Evolutionary conservation across 345 rosid genomes (phyloP).

Genomic region (Linum tenue): DNA sequence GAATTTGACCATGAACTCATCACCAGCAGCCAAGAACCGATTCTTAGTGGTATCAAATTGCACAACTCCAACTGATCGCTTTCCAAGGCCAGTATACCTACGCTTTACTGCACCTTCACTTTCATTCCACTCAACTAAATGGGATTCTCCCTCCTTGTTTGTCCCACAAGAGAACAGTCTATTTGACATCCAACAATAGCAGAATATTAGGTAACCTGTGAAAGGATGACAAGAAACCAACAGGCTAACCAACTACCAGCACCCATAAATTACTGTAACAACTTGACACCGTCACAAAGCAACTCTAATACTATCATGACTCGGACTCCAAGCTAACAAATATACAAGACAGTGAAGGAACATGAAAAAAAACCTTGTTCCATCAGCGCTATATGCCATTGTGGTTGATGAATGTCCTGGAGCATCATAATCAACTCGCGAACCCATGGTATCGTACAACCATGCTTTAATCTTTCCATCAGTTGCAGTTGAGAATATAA

Average conservation of each 20-base stretch:
- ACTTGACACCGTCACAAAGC: not conserved
- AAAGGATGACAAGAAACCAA: not conserved
- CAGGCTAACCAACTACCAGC: not conserved
- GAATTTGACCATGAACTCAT: constrained; percentile 28
- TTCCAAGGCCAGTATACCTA: constrained; percentile 29
- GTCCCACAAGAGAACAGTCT: constrained; percentile 44
- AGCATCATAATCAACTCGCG: constrained; percentile 83
- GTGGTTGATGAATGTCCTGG: constrained; percentile 82
- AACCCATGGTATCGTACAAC: constrained; percentile 71
- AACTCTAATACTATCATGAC: not conserved
- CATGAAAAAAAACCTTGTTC: constrained; percentile 41
- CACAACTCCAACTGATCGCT: constrained; percentile 30
- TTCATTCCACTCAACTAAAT: constrained; percentile 44
- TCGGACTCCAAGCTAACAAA: not conserved
- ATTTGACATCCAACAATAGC: not conserved
- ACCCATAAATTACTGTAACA: not conserved
- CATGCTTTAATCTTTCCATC: constrained; percentile 96
- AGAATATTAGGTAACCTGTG: constrained; percentile 7
- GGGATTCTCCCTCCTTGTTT: constrained; percentile 32
- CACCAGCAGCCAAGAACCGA: constrained; percentile 36
- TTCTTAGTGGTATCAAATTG: constrained; percentile 36
- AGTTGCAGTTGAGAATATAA: constrained; percentile 73
- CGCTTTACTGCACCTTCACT: constrained; percentile 34
- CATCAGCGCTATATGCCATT: constrained; percentile 84
- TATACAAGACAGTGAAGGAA: not conserved